A percentile compares a stretch with the other conserved stretches of the same genome.
These are phyloP conservation scores for Dactylellina sp. DNA, from an alignment of 2,329 filamentous ascomycete species.

Conservation along the genomic window DNA sequence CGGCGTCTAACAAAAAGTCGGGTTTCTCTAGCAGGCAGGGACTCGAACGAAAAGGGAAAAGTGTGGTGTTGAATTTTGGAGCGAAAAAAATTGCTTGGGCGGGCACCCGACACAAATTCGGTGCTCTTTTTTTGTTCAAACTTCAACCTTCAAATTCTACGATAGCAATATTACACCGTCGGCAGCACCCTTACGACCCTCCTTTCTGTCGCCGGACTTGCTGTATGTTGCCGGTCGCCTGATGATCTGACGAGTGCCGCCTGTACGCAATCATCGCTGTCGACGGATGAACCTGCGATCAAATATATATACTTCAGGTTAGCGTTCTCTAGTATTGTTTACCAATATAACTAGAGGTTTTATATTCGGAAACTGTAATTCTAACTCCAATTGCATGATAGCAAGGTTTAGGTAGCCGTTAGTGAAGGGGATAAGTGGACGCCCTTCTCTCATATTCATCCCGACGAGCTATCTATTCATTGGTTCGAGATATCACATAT, in stretches of 20 bases:
- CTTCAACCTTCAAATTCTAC: conserved; percentile 22
- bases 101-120: conserved; percentile 47
- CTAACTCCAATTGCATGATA: conserved; percentile 14
- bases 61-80: conserved; percentile 49
- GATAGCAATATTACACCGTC: conserved; percentile 3
- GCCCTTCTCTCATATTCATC: conserved; percentile 10
- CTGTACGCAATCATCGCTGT: conserved; percentile 13
- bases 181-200: conserved; percentile 14
- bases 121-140: conserved; percentile 1
- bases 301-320: conserved; percentile 41
- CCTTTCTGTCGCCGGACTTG: conserved; percentile 17
- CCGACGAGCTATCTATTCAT: conserved; percentile 4
- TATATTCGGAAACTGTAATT: background rate
- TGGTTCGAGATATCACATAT: conserved; percentile 18
- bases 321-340: background rate
- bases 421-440: conserved; percentile 39
- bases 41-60: conserved; percentile 30
- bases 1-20: conserved; percentile 4
- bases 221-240: conserved; percentile 26
- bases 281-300: conserved; percentile 37
- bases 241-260: conserved; percentile 33
- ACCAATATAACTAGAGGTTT: background rate
- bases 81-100: conserved; percentile 48
- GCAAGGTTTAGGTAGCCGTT: conserved; percentile 47
- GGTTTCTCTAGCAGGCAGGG: conserved; percentile 17